A percentile compares a stretch with the other conserved stretches of the same genome.
Evolutionary conservation across 257 asterid species (phyloP).

Genomic region (Nicotiana attenuata): DNA sequence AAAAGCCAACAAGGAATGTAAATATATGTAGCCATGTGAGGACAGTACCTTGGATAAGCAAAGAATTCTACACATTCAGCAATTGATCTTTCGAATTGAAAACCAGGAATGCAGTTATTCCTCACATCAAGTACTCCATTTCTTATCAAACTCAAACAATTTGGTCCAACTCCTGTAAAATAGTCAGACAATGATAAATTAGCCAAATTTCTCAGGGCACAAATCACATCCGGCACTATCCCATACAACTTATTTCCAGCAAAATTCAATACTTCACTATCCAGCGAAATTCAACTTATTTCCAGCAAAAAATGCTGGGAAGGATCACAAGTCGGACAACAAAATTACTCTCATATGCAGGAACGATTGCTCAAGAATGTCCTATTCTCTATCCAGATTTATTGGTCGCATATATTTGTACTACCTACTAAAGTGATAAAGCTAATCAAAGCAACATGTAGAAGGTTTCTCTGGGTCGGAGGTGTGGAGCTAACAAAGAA

Average conservation of each 20-base stretch:
- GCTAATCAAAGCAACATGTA: too few species aligned
- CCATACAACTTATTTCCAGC: conserved; percentile 58
- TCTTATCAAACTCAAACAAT: conserved; percentile 38
- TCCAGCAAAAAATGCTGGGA: too few species aligned
- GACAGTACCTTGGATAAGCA: conserved; percentile 43
- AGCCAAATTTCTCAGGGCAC: conserved; percentile 37
- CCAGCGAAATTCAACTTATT: too few species aligned
- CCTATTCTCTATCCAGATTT: too few species aligned
- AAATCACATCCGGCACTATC: conserved; percentile 50
- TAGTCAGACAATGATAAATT: conserved; percentile 59
- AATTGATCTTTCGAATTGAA: conserved; percentile 51
- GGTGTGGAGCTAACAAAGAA: too few species aligned
- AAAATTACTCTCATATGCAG: too few species aligned
- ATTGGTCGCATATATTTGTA: too few species aligned
- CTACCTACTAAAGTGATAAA: too few species aligned
- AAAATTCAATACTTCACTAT: conserved; percentile 41
- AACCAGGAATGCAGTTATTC: conserved; percentile 57
- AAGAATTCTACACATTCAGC: conserved; percentile 47
- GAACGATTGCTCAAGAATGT: too few species aligned
- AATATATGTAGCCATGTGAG: conserved; percentile 18
- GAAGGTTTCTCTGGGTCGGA: too few species aligned
- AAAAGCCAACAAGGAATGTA: conserved; percentile 47
- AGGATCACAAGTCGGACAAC: too few species aligned
- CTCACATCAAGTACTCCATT: conserved; percentile 56
- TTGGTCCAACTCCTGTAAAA: conserved; percentile 46